phyloP scores from a whole-genome alignment of 768 basidiomycete species.

The Boletus eberwhitei region DNA sequence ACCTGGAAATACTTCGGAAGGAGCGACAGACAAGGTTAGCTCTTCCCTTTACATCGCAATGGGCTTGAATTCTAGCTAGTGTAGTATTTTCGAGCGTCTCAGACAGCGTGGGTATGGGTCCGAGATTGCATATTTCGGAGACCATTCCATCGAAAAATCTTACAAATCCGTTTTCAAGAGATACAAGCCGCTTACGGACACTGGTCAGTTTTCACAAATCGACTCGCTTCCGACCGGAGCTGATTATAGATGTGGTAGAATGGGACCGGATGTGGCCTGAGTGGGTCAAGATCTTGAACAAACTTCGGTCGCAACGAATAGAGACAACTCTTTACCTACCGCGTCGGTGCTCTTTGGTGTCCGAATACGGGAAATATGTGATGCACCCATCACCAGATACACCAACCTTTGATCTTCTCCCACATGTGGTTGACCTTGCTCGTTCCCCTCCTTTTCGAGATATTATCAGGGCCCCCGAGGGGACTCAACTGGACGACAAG shows the following conservation, averaged over 20 bases:
- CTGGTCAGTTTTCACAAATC: slow-evolving; percentile 1
- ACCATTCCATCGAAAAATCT: background rate
- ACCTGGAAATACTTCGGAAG: slow-evolving; percentile 8
- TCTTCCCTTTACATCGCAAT: background rate
- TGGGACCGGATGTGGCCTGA: slow-evolving; percentile 9
- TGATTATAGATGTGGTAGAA: slow-evolving; percentile 4
- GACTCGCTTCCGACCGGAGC: background rate
- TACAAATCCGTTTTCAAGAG: slow-evolving; percentile 6
- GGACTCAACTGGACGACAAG: background rate
- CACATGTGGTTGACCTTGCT: slow-evolving; percentile 14
- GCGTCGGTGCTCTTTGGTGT: slow-evolving; percentile 5
- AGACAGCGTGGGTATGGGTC: slow-evolving; percentile 9
- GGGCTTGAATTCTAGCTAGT: background rate
- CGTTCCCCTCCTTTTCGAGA: slow-evolving; percentile 11
- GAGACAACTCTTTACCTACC: background rate
- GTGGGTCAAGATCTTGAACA: slow-evolving; percentile 1
- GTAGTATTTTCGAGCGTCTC: slow-evolving; percentile 19
- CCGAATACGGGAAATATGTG: slow-evolving; percentile 11
- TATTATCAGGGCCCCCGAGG: slow-evolving; percentile 4
- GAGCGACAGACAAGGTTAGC: slow-evolving; percentile 10
- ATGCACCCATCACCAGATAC: slow-evolving; percentile 1
- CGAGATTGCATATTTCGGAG: slow-evolving; percentile 7
- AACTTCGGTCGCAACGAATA: background rate
- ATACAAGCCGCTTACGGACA: slow-evolving; percentile 11
- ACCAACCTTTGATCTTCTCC: slow-evolving; percentile 6